Conservation (phyloP, 441 rosid species). For the Pelargonium exstipulatum region DNA sequence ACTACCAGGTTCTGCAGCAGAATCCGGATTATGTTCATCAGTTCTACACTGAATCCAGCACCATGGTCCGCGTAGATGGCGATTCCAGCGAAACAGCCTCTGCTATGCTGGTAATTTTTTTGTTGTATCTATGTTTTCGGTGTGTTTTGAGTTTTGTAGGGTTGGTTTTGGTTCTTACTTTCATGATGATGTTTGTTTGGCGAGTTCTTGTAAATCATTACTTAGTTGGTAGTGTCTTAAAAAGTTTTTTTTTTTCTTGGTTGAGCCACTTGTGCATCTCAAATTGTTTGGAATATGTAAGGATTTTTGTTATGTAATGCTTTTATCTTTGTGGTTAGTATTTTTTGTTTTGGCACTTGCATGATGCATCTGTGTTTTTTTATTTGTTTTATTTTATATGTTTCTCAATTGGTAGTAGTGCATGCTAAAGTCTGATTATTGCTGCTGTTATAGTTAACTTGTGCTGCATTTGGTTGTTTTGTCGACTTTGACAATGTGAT, state of each 20-base stretch:
- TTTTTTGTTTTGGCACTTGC: too few relatives aligned
- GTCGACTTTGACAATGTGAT: not conserved
- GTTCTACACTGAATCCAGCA: conserved; percentile 58
- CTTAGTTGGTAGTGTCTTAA: not conserved
- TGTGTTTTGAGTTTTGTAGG: not conserved
- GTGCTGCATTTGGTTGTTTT: not conserved
- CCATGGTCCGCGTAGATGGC: conserved; percentile 56
- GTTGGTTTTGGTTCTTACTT: too few relatives aligned
- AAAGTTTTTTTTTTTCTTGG: not conserved
- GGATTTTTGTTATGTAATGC: too few relatives aligned
- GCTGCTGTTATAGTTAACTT: not conserved
- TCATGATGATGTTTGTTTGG: not conserved
- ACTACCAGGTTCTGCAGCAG: conserved; percentile 59
- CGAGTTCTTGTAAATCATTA: not conserved
- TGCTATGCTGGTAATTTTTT: conserved; percentile 39
- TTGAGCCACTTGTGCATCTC: not conserved
- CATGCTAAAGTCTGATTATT: not conserved
- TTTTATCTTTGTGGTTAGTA: too few relatives aligned
- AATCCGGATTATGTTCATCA: conserved; percentile 60
- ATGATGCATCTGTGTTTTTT: too few relatives aligned
- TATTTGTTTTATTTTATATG: too few relatives aligned
- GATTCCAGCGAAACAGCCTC: conserved; percentile 49
- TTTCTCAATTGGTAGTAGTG: too few relatives aligned
- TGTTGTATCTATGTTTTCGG: not conserved
- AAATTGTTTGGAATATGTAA: too few relatives aligned